Evolutionary conservation across 2,329 filamentous ascomycete genomes (phyloP), one percentile per base, ranked within the genome.

Genomic region (Malbranchea cinnamomea): DNA sequence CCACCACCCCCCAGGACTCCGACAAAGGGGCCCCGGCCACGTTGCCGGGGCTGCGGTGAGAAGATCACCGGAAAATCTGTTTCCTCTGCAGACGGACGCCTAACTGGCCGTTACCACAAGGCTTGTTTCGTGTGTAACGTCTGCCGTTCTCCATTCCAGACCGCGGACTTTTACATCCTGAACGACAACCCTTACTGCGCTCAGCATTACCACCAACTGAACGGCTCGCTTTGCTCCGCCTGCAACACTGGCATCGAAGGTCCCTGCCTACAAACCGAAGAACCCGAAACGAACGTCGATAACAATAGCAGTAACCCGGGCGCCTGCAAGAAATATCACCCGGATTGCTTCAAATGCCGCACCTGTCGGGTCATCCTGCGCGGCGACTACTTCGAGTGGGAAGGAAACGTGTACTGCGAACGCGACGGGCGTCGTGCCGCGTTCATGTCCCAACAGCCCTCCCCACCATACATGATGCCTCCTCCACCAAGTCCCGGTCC

Each of bases 81-180:
- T 34, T 92, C 87, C 19, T 92, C 84, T 9, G 84, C 84, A 1
- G 89, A 94, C 44, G 89, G 89, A 10, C 76, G 85, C 14, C 63
- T 98, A 14, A 92, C 82, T 0, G 89, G 89, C 6, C 77, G 84
- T 39, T 98, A 93, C 53, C 89, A 98, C 63, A 92, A 91, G 53
- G 70, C 78, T 4, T 98, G 87, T 53, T 95, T 98, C 49, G 80
- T 87, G 7, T 98, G 89, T 64, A 71, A 73, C 4, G 84, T 78
- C 1, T 98, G 89, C 59, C 63, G 65, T 7, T 67, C 74, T 31
- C 77, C 84, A 1, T 98, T 95, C 48, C 64, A 74, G 12, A 92
- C 84, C 0, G 71, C 82, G 2, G 84, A 89, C 35, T 95, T 95
- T 45, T 98, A 98, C 50, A 85, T 98, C 7, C 70, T 84, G 36